Percentiles rank a stretch among this genome's conserved stretches.
Conservation (phyloP, 2,329 filamentous ascomycete genomes). For the Neofusicoccum umdonicola region DNA sequence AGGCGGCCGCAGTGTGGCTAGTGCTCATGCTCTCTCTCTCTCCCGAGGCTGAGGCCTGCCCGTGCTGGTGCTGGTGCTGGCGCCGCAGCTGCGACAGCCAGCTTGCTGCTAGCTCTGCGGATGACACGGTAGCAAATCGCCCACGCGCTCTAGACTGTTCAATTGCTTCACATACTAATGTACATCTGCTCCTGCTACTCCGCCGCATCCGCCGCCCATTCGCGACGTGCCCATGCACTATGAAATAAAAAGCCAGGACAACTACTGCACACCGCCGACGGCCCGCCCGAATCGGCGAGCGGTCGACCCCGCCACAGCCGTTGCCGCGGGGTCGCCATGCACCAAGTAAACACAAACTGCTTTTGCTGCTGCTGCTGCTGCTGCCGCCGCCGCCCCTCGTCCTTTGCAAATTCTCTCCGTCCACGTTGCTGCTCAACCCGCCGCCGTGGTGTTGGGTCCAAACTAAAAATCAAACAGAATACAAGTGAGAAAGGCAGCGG, state of each 20-base stretch:
- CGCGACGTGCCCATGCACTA: too few species aligned
- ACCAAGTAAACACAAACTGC: background rate
- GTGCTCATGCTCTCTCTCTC: background rate
- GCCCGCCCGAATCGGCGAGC: background rate
- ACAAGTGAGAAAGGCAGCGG: conserved; percentile 6
- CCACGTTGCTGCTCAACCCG: background rate
- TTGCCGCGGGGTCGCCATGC: background rate
- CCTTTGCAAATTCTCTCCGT: background rate
- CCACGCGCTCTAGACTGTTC: background rate
- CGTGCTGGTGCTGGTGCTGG: background rate
- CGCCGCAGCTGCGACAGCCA: background rate
- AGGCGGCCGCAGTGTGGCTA: background rate
- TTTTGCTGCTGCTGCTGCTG: conserved; percentile 8
- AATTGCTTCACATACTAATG: conserved; percentile 13
- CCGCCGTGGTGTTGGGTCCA: background rate
- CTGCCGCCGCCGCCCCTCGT: background rate
- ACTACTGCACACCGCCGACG: background rate
- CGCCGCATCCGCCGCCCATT: background rate
- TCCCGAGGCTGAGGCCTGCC: too few species aligned
- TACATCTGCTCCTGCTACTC: background rate
- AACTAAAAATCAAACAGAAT: background rate
- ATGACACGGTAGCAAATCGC: background rate
- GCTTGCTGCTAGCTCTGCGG: background rate
- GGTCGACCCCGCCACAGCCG: background rate
- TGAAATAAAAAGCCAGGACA: background rate